Evolutionary conservation across 2,329 filamentous ascomycete genomes (phyloP), one percentile per base, ranked within the genome.

Genomic region (Lasiodiplodia sp.): DNA sequence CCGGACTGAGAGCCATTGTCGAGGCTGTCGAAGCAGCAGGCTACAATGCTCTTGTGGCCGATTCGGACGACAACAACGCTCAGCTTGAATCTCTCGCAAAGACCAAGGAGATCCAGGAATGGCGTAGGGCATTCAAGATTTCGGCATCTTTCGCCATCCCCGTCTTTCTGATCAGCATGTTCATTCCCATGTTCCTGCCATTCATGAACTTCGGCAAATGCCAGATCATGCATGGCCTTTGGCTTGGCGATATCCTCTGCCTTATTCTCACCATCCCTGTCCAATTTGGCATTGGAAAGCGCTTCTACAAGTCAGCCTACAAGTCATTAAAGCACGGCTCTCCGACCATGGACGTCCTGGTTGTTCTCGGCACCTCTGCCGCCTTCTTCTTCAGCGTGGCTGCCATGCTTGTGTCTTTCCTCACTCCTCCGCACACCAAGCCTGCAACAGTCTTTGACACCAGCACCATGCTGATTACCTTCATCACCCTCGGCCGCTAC

Each of bases 391-490:
- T 97, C 82, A 98, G 95, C 78, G 83, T 94, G 73, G 88, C 92
- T 58, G 88, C 93, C 18, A 97, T 99, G 93, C 67, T 91, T 4
- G 89, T 98, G 18, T 96, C 94, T 0, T 78, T 98, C 23, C 72
- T 92, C 16, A 84, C 88, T n/a, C 83, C 88, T 25, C 92, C 93
- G 7, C 93, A 98, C 77, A 87, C 86, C 2, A 88, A 92, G 58
- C 96, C 96, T 0, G 90, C 89, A 71, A 97, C 94, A 2, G 92
- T 97, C 18, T 99, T 99, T 75, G 96, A 99, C 77, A 99, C 96
- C 1, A 97, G 94, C 80, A 97, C 94, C 25, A 99, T 98, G 96
- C 86, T 99, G 64, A 94, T 99, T 79, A 97, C 94, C 0, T 98
- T 99, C 78, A 93, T 97, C 79, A 94, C 92, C 1, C 83, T 99